Evolutionary conservation across 768 basidiomycete genomes (phyloP).

Genomic region (Rhodosporidiobolus sp.): DNA sequence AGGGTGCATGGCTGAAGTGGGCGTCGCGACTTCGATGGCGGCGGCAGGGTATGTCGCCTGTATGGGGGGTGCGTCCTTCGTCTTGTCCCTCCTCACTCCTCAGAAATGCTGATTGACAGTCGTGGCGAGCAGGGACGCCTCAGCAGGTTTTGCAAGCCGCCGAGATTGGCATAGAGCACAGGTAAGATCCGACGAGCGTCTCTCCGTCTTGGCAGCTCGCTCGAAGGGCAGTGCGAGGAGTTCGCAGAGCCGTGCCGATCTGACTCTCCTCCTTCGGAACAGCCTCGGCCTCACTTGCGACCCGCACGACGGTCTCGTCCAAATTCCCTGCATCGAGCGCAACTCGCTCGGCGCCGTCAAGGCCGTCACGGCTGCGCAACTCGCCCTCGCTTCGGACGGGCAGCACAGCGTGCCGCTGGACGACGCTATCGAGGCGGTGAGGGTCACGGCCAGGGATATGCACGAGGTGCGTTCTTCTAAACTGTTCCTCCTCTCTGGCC

Average conservation of each 20-base stretch:
- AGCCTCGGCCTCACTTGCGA: conserved; percentile 69
- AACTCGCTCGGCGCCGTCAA: conserved; percentile 46
- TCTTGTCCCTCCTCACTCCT: conserved; percentile 68
- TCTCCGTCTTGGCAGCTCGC: not conserved
- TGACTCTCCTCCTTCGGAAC: too few relatives aligned
- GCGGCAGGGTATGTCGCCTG: conserved; percentile 89
- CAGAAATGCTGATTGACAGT: too few relatives aligned
- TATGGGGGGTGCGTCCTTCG: conserved; percentile 63
- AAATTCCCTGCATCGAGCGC: conserved; percentile 90
- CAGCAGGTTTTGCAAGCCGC: conserved; percentile 48
- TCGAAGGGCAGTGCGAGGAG: too few relatives aligned
- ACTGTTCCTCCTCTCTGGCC: too few relatives aligned
- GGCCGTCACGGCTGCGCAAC: conserved; percentile 63
- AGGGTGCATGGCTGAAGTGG: conserved; percentile 86
- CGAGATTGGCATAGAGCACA: conserved; percentile 77
- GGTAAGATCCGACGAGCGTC: conserved; percentile 44
- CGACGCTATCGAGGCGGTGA: conserved; percentile 94
- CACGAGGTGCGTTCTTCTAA: conserved; percentile 58
- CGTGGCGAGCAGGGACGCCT: conserved; percentile 48
- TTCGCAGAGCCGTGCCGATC: too few relatives aligned
- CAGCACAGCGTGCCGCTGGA: conserved; percentile 83
- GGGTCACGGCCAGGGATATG: conserved; percentile 83
- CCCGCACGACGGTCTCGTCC: conserved; percentile 78
- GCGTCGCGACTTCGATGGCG: conserved; percentile 97
- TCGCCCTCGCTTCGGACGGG: conserved; percentile 79